Base-by-base conservation (phyloP, 768 basidiomycete genomes). In the Trametes sanguinea region DNA sequence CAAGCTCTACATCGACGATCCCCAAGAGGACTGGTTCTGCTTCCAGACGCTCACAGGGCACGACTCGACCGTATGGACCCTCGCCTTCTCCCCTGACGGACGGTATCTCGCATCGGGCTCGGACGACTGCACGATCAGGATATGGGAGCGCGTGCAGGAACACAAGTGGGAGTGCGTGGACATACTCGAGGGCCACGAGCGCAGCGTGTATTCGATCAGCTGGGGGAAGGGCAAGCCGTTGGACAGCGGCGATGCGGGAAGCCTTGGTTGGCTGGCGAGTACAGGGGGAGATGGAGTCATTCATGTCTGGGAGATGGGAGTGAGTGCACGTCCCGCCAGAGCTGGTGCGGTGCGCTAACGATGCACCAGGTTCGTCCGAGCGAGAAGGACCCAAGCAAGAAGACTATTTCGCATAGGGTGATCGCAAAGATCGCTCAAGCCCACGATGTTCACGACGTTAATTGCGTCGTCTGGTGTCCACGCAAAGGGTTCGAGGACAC, bases 1-100 rank as follows among this genome's bases (percentile, higher is more conserved):
- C 73, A 94, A 92, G 63, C 84, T 99, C 32, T 95, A 95, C 75
- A 76, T 91, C 56, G 95, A 98, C 68, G 95, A 98, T 72, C 94
- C 94, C 0, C 85, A 85, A 30, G 93, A 96, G 63, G 97, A 99
- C 73, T 98, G 97, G 94, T 92, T 84, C 68, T 89, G 88, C 69
- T 90, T 94, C 65, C 73, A 85, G 60, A 95, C 94, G 1, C 80
- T 98, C 3, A 81, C 81, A 0, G 92, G 91, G 8, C 94, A 97
- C 69, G 68, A 77, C 0, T 92, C 90, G 11, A 99, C 97, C 0
- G 95, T 99, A 13, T 99, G 97, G 97, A 83, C 88, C 0, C 70
- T 98, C 39, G 84, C 90, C 4, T 99, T 77, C 75, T 78, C 87
- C 4, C 92, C 94, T 0, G 80, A 81, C 48, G 91, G 92, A 2